Conservation (phyloP, 495 filamentous ascomycete species). For the Podospora comata region DNA sequence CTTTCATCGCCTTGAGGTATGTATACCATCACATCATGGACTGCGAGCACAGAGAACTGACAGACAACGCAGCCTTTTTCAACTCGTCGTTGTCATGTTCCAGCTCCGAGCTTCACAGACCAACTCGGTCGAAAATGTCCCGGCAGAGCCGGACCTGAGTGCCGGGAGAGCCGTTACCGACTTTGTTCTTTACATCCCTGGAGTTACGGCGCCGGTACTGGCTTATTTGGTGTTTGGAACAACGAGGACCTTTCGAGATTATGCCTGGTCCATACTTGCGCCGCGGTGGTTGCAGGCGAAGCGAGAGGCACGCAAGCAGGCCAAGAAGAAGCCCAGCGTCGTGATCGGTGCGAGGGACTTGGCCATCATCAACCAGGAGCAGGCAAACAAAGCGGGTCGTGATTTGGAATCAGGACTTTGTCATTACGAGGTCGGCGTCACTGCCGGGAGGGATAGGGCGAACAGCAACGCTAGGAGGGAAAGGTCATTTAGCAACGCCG, state of each 20-base stretch:
- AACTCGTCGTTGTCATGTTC: constrained; percentile 42
- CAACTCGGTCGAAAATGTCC: constrained; percentile 35
- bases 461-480: constrained; percentile 1
- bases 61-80: constrained; percentile 30
- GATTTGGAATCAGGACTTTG: not conserved
- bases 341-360: not conserved
- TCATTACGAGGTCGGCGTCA: not conserved
- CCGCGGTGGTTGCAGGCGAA: constrained; percentile 15
- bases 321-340: not conserved
- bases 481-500: not conserved
- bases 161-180: constrained; percentile 36
- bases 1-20: constrained; percentile 38
- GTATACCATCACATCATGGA: not conserved
- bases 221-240: constrained; percentile 45
- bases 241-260: constrained; percentile 37
- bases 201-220: constrained; percentile 39
- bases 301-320: not conserved
- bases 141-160: constrained; percentile 35
- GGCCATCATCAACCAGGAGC: not conserved
- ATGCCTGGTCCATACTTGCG: constrained; percentile 18
- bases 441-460: not conserved
- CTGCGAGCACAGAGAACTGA: not conserved
- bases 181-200: constrained; percentile 44
- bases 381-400: not conserved
- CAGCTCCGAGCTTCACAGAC: constrained; percentile 38